Evolutionary conservation across 371 early-diverging fungal genomes (phyloP), one percentile per base, ranked within the genome.

Genomic region (Rhizopus delemar): DNA sequence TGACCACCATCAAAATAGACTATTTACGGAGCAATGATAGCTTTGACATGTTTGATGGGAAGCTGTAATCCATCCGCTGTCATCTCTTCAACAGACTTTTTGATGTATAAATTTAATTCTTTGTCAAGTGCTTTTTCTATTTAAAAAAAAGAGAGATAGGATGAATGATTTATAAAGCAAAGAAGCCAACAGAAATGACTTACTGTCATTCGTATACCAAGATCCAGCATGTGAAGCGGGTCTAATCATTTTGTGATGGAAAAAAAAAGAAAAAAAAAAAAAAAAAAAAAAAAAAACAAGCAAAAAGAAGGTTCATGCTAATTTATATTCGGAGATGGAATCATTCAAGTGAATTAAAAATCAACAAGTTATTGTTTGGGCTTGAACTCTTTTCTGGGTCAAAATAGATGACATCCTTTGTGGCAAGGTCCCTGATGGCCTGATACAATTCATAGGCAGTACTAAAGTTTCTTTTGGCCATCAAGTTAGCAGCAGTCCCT

Each of bases 1-100:
- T 22, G 22, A 22, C 22, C 22, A 22, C 22, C 2, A 22, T 22
- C 22, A 22, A 22, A 22, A 22, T 1, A 5, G 32, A 54, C 46
- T n/a, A 54, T 82, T 80, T 82, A 92, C 89, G 93, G 94, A 48
- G 83, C 93, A 65, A 94, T 93, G 57, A 95, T 86, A 9, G 93
- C 94, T 29, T 89, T 77, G 8, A 80, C 79, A 0, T 77, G 80
- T 4, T 65, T 15, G 29, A 89, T 77, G 1, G 90, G 90, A 15
- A 59, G 45, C 2, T 32, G 7, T 3, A 29, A 8, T 35, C 41
- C 53, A 34, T n/a, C 3, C 38, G 8, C 32, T 12, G n/a, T 35
- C 31, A 52, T 45, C 12, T 36, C 43, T 15, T 57, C 7, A 12
- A 75, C 69, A 0, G 88, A 90, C 2, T 66, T 66, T 31, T 70